Percentiles rank a stretch among this genome's conserved stretches.
Evolutionary conservation across 164 flowering plant species (phyloP).

Genomic region (Sedum album): DNA sequence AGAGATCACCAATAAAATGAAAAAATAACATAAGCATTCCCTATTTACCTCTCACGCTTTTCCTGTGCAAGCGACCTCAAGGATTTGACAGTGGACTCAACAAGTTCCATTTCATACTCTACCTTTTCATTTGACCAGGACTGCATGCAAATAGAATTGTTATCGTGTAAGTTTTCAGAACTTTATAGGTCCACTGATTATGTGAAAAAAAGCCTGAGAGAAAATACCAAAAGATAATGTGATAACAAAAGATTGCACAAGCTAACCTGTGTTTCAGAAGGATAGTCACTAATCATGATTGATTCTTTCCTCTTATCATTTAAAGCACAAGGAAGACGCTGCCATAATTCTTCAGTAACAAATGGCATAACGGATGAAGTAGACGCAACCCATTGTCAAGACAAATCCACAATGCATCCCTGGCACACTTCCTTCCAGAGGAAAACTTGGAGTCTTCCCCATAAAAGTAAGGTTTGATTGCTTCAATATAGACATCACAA

Average conservation of each 20-base stretch:
- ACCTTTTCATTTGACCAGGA: slow-evolving; percentile 67
- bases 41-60: slow-evolving; percentile 59
- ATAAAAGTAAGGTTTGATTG: slow-evolving; percentile 75
- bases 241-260: neutral
- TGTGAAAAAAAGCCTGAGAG: no score
- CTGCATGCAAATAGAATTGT: slow-evolving; percentile 25
- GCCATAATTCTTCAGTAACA: slow-evolving; percentile 97
- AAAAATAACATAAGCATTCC: no score
- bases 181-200: no score
- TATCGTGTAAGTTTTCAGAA: no score
- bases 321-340: slow-evolving; percentile 67
- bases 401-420: slow-evolving; percentile 77
- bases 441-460: slow-evolving; percentile 36
- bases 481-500: slow-evolving; percentile 95
- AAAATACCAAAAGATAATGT: neutral
- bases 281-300: slow-evolving; percentile 73
- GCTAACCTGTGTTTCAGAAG: slow-evolving; percentile 62
- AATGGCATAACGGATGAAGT: slow-evolving; percentile 97
- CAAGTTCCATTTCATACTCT: slow-evolving; percentile 67
- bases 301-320: slow-evolving; percentile 45
- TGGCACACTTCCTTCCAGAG: slow-evolving; percentile 49
- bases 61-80: slow-evolving; percentile 71
- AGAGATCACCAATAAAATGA: no score
- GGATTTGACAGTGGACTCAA: slow-evolving; percentile 61
- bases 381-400: slow-evolving; percentile 83